A percentile compares a stretch with the other conserved stretches of the same genome.
phyloP scores from a whole-genome alignment of 2,329 filamentous ascomycete genomes.

The Fusarium multiceps region DNA sequence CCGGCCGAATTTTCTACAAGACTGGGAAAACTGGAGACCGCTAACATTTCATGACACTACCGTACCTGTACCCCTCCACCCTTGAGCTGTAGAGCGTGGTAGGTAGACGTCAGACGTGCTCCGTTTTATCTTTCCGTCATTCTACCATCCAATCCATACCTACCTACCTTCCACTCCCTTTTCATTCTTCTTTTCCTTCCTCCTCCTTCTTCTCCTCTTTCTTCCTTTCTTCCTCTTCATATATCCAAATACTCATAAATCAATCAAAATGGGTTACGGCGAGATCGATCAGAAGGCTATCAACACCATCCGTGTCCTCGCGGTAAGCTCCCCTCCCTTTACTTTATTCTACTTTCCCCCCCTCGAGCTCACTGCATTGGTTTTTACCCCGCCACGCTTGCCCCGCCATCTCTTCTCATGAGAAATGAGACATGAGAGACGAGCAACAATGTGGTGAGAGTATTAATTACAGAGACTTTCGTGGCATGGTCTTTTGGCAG shows the following conservation, averaged over 20 bases:
- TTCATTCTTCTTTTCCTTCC: conserved; percentile 30
- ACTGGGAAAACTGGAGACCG: conserved; percentile 44
- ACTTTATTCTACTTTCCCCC: conserved; percentile 40
- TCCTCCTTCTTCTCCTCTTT: conserved; percentile 39
- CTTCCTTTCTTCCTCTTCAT: conserved; percentile 37
- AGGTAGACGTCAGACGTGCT: conserved; percentile 39
- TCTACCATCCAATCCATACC: conserved; percentile 10
- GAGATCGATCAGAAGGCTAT: conserved; percentile 91
- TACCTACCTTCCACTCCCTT: conserved; percentile 11
- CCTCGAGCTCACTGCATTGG: conserved; percentile 48
- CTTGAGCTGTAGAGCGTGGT: conserved; percentile 6
- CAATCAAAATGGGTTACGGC: conserved; percentile 83
- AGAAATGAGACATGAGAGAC: conserved; percentile 22
- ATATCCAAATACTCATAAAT: conserved; percentile 46
- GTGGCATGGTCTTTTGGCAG: background rate
- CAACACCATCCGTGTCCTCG: conserved; percentile 97
- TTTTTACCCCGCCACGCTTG: conserved; percentile 52
- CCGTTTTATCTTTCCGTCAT: conserved; percentile 45
- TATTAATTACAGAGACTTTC: conserved; percentile 1
- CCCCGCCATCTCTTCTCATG: conserved; percentile 43
- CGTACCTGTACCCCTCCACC: conserved; percentile 46
- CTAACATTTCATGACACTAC: conserved; percentile 47
- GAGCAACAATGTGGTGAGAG: conserved; percentile 23
- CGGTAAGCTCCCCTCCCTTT: conserved; percentile 70
- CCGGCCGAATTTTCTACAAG: conserved; percentile 39